Conservation (phyloP, 352 stramenopile species). For the Pythium utonaiense region DNA sequence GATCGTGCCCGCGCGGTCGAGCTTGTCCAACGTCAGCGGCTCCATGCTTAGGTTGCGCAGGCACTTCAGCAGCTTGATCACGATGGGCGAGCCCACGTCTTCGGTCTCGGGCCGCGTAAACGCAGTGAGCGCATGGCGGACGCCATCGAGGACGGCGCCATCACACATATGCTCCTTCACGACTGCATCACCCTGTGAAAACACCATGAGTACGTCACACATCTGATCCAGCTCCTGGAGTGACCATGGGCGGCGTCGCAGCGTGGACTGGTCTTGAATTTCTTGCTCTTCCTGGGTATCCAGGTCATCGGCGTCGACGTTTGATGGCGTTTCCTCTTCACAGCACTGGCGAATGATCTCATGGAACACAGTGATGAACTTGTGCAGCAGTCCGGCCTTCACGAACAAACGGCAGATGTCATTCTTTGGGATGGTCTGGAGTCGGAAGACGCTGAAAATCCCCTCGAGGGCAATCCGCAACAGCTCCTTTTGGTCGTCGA, state of each 20-base stretch:
- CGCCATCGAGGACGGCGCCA: conserved; percentile 61
- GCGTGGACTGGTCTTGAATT: conserved; percentile 18
- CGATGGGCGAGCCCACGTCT: conserved; percentile 27
- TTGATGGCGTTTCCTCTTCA: conserved; percentile 2
- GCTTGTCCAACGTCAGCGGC: conserved; percentile 82
- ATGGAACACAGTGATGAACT: conserved; percentile 87
- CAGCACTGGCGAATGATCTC: conserved; percentile 51
- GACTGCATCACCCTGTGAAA: conserved; percentile 89
- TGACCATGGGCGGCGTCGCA: conserved; percentile 35
- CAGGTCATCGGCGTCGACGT: conserved; percentile 11
- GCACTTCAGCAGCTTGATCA: conserved; percentile 83
- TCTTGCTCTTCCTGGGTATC: conserved; percentile 5
- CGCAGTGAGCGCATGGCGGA: conserved; percentile 49
- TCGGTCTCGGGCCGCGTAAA: conserved; percentile 13
- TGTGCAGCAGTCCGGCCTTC: conserved; percentile 86
- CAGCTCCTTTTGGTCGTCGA: conserved; percentile 48
- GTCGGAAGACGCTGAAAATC: conserved; percentile 88
- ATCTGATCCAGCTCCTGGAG: conserved; percentile 74
- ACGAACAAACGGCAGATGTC: conserved; percentile 94
- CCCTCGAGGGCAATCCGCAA: conserved; percentile 87
- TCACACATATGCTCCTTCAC: conserved; percentile 93
- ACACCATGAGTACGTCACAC: conserved; percentile 87
- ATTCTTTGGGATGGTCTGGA: conserved; percentile 91
- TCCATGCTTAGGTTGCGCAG: conserved; percentile 91
- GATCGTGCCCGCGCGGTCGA: conserved; percentile 88